Evolutionary conservation across 768 basidiomycete genomes (phyloP), one percentile per base, ranked within the genome.

Genomic region (Ramaria sp.): DNA sequence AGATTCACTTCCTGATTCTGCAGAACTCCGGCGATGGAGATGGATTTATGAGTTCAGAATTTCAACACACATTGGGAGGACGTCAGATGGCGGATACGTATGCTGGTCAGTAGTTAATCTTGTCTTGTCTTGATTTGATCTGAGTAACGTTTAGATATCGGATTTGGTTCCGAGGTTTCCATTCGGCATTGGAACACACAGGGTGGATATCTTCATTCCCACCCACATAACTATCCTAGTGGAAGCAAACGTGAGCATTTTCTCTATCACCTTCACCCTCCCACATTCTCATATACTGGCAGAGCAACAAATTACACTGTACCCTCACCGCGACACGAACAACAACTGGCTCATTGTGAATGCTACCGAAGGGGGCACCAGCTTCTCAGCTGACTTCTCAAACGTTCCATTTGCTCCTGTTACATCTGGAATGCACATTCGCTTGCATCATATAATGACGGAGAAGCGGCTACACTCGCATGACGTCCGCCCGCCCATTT

Each of bases 271-370:
- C 13, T 24, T 33, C 33, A 34, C 19, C 43, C 2, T 13, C 15
- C 22, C 39, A 1, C 55, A 13, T 33, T 34, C 43, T 58, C 33
- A 60, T 53, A 10, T 12, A 34, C 38, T 30, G 59, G 17, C 66
- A 97, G 94, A 99, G 66, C 96, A 99, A 80, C 96, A 99, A 73
- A 78, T 99, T 60, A 98, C 96, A 0, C 83, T 99, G n/a, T 99
- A 99, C 67, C 96, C 96, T 1, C 96, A 99, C 69, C 81, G 87
- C n/a, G 96, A 99, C 65, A 73, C 76, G n/a, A 99, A 99, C 75
- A 99, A 99, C 68, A 71, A 86, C 63, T 99, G 91, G 91, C 78
- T 81, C 17, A 80, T 99, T 59, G 65, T 84, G 65, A 95, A 96
- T 64, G 84, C 83, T 0, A 86, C 88, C 1, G 72, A 75, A 15